These are phyloP conservation scores for Brasilioporus rufonigricans DNA, from an alignment of 768 basidiomycete genomes.

Conservation along the genomic window DNA sequence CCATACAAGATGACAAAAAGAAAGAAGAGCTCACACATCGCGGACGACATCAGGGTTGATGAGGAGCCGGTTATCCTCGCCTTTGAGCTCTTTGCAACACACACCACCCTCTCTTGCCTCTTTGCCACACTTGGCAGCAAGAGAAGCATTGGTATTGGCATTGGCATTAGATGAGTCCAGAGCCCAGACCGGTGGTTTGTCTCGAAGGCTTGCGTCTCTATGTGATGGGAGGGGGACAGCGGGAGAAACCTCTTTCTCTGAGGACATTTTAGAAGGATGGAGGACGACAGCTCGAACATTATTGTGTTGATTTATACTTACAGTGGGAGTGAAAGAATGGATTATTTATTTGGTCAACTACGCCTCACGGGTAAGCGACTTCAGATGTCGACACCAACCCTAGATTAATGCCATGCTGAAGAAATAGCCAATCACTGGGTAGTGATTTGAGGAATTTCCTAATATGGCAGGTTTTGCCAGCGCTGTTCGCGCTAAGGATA, in stretches of 20 bases:
- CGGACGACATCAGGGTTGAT: constrained; percentile 86
- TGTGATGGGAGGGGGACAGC: constrained; percentile 22
- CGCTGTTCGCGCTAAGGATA: not conserved
- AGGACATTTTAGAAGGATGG: constrained; percentile 17
- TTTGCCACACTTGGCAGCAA: constrained; percentile 57
- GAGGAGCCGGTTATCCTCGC: constrained; percentile 73
- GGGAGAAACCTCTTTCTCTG: constrained; percentile 8
- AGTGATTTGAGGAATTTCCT: constrained; percentile 10
- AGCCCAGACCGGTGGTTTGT: constrained; percentile 64
- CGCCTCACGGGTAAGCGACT: not conserved
- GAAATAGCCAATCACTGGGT: constrained; percentile 10
- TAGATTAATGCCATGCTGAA: not conserved
- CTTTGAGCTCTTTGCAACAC: constrained; percentile 88
- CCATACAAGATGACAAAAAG: not conserved
- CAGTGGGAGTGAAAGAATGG: not conserved
- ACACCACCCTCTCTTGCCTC: constrained; percentile 56
- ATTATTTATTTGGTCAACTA: not conserved
- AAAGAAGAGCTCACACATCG: constrained; percentile 69
- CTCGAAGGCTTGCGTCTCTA: constrained; percentile 6
- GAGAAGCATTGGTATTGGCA: constrained; percentile 41
- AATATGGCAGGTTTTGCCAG: not conserved
- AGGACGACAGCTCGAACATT: not conserved
- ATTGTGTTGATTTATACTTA: constrained; percentile 8
- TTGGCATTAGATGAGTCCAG: constrained; percentile 44
- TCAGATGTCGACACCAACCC: not conserved